These are phyloP conservation scores for Ceratocystis harringtonii DNA, from an alignment of 2,329 filamentous ascomycete species.

Conservation along the genomic window DNA sequence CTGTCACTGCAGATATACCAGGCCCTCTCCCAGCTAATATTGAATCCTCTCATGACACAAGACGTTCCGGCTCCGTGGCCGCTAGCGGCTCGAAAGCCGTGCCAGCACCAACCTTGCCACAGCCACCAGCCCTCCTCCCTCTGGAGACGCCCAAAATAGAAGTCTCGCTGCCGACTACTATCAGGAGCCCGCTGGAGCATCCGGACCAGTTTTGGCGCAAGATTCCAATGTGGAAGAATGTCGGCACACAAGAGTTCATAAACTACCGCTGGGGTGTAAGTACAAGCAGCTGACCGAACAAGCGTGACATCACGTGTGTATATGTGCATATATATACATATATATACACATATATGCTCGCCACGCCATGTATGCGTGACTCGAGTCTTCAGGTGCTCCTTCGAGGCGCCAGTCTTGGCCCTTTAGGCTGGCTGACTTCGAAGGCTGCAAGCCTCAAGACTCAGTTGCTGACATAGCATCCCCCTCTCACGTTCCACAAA, in stretches of 20 bases:
- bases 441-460: background rate
- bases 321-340: too few species aligned
- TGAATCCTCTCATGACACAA: background rate
- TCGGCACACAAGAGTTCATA: constrained; percentile 34
- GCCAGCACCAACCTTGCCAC: background rate
- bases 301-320: too few species aligned
- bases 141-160: background rate
- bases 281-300: constrained; percentile 15
- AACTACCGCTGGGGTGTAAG: constrained; percentile 41
- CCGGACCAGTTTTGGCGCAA: constrained; percentile 36
- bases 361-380: too few species aligned
- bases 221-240: constrained; percentile 34
- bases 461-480: background rate
- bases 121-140: background rate
- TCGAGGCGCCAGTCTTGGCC: too few species aligned
- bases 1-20: background rate
- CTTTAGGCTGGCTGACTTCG: too few species aligned
- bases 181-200: background rate
- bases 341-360: too few species aligned
- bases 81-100: too few species aligned
- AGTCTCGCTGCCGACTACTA: background rate
- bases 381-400: too few species aligned
- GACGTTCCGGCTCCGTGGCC: background rate
- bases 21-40: background rate
- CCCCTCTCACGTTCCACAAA: background rate